Conservation (phyloP, 345 rosid genomes). For the Pseudoturritis turrita region DNA sequence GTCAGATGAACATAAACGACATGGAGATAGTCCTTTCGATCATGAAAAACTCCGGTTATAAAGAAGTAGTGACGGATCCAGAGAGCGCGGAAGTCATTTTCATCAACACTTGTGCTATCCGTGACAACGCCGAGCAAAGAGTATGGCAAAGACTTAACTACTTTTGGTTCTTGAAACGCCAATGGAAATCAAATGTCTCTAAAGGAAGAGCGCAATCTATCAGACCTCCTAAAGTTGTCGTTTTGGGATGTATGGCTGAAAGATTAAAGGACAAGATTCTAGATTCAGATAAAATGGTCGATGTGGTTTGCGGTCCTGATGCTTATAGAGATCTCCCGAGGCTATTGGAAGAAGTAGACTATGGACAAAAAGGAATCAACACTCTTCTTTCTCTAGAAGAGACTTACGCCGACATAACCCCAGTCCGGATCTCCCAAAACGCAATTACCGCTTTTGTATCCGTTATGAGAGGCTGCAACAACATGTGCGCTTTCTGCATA, state of each 20-base stretch:
- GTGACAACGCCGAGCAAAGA: slow-evolving; percentile 90
- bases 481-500: slow-evolving; percentile 95
- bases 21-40: slow-evolving; percentile 93
- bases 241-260: slow-evolving; percentile 98
- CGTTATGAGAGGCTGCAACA: slow-evolving; percentile 95
- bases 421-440: slow-evolving; percentile 66
- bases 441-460: slow-evolving; percentile 80
- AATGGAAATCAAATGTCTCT: slow-evolving; percentile 73
- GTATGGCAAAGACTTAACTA: slow-evolving; percentile 98
- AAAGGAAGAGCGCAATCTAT: slow-evolving; percentile 62
- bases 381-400: slow-evolving; percentile 93
- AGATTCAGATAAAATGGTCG: slow-evolving; percentile 96
- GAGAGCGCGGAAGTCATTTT: slow-evolving; percentile 91
- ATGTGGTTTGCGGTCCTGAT: slow-evolving; percentile 95
- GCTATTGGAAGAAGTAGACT: slow-evolving; percentile 76
- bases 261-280: slow-evolving; percentile 86
- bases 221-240: slow-evolving; percentile 85
- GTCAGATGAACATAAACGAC: slow-evolving; percentile 92
- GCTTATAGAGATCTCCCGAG: slow-evolving; percentile 92
- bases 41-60: slow-evolving; percentile 78
- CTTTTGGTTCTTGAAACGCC: slow-evolving; percentile 91
- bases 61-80: slow-evolving; percentile 60
- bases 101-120: slow-evolving; percentile 82
- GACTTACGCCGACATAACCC: slow-evolving; percentile 86
- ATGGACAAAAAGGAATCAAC: slow-evolving; percentile 91